A percentile compares a stretch with the other conserved stretches of the same genome.
Conservation (phyloP, 1,284 basidiomycete genomes). For the Taiwanofungus camphoratus region DNA sequence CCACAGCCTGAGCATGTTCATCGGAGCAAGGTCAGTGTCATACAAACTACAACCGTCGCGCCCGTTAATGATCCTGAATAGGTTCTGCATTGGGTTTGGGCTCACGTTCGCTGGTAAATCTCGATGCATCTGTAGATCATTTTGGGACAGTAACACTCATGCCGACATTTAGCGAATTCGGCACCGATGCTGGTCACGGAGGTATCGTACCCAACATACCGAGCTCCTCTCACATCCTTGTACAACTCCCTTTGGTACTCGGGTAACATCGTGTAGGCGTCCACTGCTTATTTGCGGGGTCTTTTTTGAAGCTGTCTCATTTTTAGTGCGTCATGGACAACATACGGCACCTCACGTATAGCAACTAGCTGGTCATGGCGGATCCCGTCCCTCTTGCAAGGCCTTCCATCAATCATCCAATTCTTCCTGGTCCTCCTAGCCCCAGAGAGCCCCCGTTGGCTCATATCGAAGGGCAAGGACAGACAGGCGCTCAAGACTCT, state of each 20-base stretch:
- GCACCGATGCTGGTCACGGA: conserved; percentile 76
- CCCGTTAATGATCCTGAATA: conserved; percentile 14
- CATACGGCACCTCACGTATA: conserved; percentile 69
- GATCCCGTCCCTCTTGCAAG: conserved; percentile 65
- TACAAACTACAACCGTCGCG: neutral
- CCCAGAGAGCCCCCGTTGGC: conserved; percentile 70
- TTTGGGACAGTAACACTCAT: conserved; percentile 1
- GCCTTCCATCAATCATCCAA: conserved; percentile 56
- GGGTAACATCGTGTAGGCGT: conserved; percentile 60
- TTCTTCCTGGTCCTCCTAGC: conserved; percentile 52
- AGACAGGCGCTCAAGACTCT: conserved; percentile 54
- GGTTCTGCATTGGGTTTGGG: conserved; percentile 77
- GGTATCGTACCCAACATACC: conserved; percentile 71
- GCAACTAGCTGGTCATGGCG: conserved; percentile 68
- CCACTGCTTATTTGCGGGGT: neutral
- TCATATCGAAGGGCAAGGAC: conserved; percentile 61
- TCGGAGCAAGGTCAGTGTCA: conserved; percentile 55
- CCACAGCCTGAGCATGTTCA: conserved; percentile 75
- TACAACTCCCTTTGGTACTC: conserved; percentile 83
- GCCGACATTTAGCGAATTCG: conserved; percentile 42
- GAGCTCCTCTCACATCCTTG: conserved; percentile 62
- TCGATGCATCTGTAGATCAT: neutral
- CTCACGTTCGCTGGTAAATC: conserved; percentile 58
- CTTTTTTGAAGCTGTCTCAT: conserved; percentile 5
- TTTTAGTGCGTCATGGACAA: conserved; percentile 64